phyloP scores from a whole-genome alignment of 768 basidiomycete species.

The Suillus lakei region DNA sequence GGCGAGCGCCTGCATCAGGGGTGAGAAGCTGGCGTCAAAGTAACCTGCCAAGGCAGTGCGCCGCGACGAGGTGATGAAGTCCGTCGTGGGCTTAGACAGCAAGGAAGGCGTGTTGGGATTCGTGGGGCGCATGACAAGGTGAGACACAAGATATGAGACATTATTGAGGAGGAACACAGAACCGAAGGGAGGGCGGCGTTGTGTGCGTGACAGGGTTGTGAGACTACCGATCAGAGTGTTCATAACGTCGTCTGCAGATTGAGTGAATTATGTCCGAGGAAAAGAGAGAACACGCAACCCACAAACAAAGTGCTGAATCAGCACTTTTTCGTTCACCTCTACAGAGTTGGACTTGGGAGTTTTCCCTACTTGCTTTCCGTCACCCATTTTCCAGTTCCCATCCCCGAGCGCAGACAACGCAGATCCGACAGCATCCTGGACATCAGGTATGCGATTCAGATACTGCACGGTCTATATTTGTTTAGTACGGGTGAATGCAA shows the following conservation, averaged over 20 bases:
- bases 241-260: constrained; percentile 71
- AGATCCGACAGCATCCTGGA: constrained; percentile 67
- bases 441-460: constrained; percentile 70
- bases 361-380: constrained; percentile 70
- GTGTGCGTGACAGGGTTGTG: constrained; percentile 63
- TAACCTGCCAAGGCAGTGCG: constrained; percentile 84
- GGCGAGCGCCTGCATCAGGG: constrained; percentile 67
- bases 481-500: background rate
- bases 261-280: background rate
- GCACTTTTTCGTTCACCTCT: constrained; percentile 59
- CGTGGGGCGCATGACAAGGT: constrained; percentile 57
- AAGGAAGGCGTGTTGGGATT: constrained; percentile 51
- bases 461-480: constrained; percentile 65
- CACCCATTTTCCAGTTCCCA: constrained; percentile 93
- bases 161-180: constrained; percentile 86
- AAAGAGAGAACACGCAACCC: constrained; percentile 31
- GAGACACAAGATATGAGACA: constrained; percentile 66
- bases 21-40: constrained; percentile 82
- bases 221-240: constrained; percentile 65
- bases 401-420: constrained; percentile 76
- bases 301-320: constrained; percentile 82
- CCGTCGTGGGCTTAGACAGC: constrained; percentile 64
- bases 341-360: constrained; percentile 39
- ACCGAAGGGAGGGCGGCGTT: constrained; percentile 65
- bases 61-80: constrained; percentile 69